Percentiles rank a stretch among this genome's conserved stretches.
These are phyloP conservation scores for Angomonas desouzai DNA, from an alignment of 208 protist genomes.

Conservation along the genomic window DNA sequence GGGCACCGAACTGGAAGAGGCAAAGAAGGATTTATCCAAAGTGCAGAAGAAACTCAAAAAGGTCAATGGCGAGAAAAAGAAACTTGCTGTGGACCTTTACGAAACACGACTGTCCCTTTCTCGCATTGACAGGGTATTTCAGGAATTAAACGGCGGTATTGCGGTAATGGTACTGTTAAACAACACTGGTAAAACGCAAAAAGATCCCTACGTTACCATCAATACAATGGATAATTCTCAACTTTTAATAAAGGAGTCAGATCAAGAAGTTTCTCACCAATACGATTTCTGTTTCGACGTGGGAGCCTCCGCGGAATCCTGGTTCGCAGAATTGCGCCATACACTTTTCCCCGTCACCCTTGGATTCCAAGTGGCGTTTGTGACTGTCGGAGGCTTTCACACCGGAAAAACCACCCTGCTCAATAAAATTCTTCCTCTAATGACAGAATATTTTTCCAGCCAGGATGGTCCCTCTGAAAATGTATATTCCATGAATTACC, in stretches of 20 bases:
- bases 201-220: not conserved
- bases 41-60: conserved; percentile 44
- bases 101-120: conserved; percentile 28
- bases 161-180: conserved; percentile 24
- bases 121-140: conserved; percentile 28
- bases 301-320: conserved; percentile 15
- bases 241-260: conserved; percentile 15
- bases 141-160: conserved; percentile 34
- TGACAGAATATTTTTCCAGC: conserved; percentile 22
- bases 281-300: conserved; percentile 41
- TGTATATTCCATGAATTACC: conserved; percentile 21
- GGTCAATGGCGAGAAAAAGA: conserved; percentile 20
- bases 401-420: conserved; percentile 35
- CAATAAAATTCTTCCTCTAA: conserved; percentile 26
- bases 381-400: conserved; percentile 29
- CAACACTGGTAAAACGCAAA: not conserved
- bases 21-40: conserved; percentile 33
- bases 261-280: conserved; percentile 29
- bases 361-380: conserved; percentile 36
- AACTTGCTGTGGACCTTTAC: conserved; percentile 26
- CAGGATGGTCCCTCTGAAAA: not conserved
- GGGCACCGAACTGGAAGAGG: conserved; percentile 1
- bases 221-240: conserved; percentile 11
- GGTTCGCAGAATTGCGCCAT: conserved; percentile 36
- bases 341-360: conserved; percentile 18